Percentiles rank a stretch among this genome's conserved stretches.
Conservation (phyloP, 495 filamentous ascomycete species). For the Copromyces sp. region DNA sequence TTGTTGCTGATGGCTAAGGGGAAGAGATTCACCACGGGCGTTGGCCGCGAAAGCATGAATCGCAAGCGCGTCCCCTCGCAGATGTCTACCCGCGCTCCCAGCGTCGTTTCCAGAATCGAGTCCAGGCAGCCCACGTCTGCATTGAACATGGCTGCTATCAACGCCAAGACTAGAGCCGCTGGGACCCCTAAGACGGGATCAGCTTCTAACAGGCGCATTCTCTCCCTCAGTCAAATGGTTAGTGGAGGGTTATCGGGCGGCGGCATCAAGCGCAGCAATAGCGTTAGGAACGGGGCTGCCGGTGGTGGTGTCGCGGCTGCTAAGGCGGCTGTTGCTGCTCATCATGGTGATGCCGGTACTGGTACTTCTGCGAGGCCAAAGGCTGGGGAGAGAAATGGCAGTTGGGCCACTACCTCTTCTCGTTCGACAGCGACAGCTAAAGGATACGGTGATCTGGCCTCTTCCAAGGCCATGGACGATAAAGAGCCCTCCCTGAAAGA, state of each 20-base stretch:
- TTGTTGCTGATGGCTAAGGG: conserved; percentile 64
- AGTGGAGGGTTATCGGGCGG: conserved; percentile 55
- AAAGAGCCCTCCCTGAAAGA: not conserved
- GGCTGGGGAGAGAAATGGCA: not conserved
- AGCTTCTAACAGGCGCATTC: conserved; percentile 57
- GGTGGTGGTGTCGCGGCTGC: conserved; percentile 28
- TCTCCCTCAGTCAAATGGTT: conserved; percentile 79
- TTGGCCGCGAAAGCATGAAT: conserved; percentile 40
- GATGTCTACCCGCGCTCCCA: not conserved
- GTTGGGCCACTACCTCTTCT: conserved; percentile 17
- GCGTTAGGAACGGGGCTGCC: conserved; percentile 56
- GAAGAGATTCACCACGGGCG: conserved; percentile 13
- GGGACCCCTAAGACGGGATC: not conserved
- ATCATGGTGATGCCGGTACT: not conserved
- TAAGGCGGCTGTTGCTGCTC: not conserved
- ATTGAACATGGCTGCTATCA: conserved; percentile 30
- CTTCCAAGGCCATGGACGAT: conserved; percentile 27
- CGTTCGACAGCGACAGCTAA: conserved; percentile 28
- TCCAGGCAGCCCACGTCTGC: conserved; percentile 28
- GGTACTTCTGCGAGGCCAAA: not conserved
- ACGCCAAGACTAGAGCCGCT: not conserved
- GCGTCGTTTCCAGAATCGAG: not conserved
- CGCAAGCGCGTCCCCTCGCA: conserved; percentile 52
- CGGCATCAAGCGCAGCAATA: conserved; percentile 49
- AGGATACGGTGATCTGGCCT: conserved; percentile 35